A percentile compares a stretch with the other conserved stretches of the same genome.
Conservation (phyloP, 2,329 filamentous ascomycete genomes). For the Elsinoe perseae region DNA sequence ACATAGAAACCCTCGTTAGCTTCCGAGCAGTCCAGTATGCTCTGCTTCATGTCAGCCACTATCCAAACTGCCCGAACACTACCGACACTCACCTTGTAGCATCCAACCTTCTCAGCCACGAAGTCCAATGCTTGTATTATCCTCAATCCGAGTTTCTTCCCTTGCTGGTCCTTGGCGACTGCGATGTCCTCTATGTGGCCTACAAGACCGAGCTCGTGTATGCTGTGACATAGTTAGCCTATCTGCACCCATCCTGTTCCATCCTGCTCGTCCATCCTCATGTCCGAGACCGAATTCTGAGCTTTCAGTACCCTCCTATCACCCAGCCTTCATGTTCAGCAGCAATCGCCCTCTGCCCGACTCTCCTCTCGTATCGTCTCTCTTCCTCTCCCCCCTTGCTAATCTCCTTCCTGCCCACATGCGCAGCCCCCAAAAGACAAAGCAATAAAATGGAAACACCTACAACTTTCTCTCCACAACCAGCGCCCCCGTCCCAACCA, state of each 20-base stretch:
- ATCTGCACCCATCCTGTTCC: background rate
- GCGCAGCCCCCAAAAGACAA: background rate
- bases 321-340: too few relatives aligned
- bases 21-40: slow-evolving; percentile 92
- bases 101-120: slow-evolving; percentile 79
- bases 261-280: background rate
- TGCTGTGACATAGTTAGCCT: slow-evolving; percentile 33
- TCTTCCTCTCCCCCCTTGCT: background rate
- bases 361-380: background rate
- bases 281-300: background rate
- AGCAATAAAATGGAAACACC: slow-evolving; percentile 28
- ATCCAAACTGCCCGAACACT: too few relatives aligned
- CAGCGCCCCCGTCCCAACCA: slow-evolving; percentile 87
- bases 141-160: slow-evolving; percentile 87
- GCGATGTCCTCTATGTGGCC: slow-evolving; percentile 98
- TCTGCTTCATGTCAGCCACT: slow-evolving; percentile 41
- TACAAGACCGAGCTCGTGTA: slow-evolving; percentile 72
- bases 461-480: slow-evolving; percentile 93
- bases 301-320: too few relatives aligned
- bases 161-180: slow-evolving; percentile 88
- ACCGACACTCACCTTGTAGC: slow-evolving; percentile 67
- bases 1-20: slow-evolving; percentile 96
- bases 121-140: slow-evolving; percentile 91
- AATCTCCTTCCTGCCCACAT: background rate
- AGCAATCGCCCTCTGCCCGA: background rate